These are phyloP conservation scores for Tripterygium wilfordii DNA, from an alignment of 177 flowering plant genomes.

Conservation along the genomic window DNA sequence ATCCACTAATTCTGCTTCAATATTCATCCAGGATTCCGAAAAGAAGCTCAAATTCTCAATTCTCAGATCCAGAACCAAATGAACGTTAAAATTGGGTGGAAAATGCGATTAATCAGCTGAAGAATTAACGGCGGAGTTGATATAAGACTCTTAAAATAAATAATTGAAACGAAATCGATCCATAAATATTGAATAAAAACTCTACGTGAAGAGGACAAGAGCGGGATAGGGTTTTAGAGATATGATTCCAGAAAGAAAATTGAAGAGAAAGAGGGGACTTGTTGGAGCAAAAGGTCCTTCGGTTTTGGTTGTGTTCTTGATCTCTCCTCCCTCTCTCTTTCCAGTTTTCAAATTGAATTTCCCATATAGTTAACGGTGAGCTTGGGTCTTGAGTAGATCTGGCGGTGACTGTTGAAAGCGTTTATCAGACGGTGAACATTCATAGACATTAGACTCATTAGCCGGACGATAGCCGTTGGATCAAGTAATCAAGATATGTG, in stretches of 20 bases:
- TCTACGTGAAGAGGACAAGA: background rate
- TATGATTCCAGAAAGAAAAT: conserved; percentile 2
- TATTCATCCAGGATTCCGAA: conserved; percentile 11
- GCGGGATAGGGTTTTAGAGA: conserved; percentile 1
- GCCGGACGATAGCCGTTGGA: conserved; percentile 20
- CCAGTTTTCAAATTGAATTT: conserved; percentile 62
- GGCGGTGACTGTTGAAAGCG: conserved; percentile 14
- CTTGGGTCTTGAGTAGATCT: conserved; percentile 12
- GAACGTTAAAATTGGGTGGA: no score
- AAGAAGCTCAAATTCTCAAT: conserved; percentile 19
- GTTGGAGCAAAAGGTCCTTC: conserved; percentile 7
- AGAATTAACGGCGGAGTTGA: background rate
- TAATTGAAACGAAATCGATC: background rate
- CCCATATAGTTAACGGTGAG: conserved; percentile 40
- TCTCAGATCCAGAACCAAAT: conserved; percentile 28
- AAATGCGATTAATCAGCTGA: conserved; percentile 7
- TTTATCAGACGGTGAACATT: conserved; percentile 38
- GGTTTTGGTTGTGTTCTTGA: conserved; percentile 4
- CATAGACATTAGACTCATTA: conserved; percentile 24
- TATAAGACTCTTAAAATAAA: conserved; percentile 1
- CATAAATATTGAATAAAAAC: background rate
- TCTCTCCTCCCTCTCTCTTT: conserved; percentile 57
- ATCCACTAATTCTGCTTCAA: conserved; percentile 12
- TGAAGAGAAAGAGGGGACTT: conserved; percentile 9
- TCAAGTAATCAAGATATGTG: no score